phyloP scores from a whole-genome alignment of 1,139 yeast species.

The Debaryomyces fabryi region DNA sequence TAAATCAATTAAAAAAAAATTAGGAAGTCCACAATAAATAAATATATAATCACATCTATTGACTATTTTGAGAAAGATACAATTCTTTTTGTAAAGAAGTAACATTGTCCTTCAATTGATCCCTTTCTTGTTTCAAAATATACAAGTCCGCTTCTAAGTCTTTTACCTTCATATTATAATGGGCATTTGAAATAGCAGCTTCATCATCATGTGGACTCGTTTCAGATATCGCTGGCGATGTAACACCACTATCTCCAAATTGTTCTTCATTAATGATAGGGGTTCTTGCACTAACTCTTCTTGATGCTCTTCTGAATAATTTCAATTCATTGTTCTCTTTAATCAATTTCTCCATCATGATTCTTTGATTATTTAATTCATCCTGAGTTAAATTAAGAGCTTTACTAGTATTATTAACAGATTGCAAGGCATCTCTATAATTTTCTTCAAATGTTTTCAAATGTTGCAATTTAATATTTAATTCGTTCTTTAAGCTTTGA shows the following conservation, averaged over 20 bases:
- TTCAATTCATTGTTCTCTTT: conserved; percentile 73
- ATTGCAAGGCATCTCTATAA: conserved; percentile 69
- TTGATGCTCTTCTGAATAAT: conserved; percentile 49
- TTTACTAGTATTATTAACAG: conserved; percentile 72
- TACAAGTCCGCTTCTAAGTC: conserved; percentile 85
- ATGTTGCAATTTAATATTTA: conserved; percentile 30
- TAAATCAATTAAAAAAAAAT: background rate
- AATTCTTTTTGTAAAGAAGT: conserved; percentile 60
- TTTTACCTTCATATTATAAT: conserved; percentile 73
- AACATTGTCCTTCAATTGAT: conserved; percentile 71
- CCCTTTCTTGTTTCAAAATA: conserved; percentile 81
- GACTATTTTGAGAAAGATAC: conserved; percentile 29
- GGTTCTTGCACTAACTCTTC: conserved; percentile 36
- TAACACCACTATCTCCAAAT: conserved; percentile 13
- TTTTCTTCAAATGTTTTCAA: conserved; percentile 53
- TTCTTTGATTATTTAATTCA: conserved; percentile 66
- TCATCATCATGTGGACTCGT: conserved; percentile 41
- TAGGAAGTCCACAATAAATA: background rate
- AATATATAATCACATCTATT: conserved; percentile 3
- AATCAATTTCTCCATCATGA: conserved; percentile 54
- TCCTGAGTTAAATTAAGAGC: conserved; percentile 75
- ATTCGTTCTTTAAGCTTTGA: conserved; percentile 38
- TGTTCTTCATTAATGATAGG: conserved; percentile 23
- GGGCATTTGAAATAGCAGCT: conserved; percentile 61
- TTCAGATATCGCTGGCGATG: conserved; percentile 13